A percentile compares a stretch with the other conserved stretches of the same genome.
phyloP scores from a whole-genome alignment of 345 rosid genomes.

The Anastatica hierochuntica region DNA sequence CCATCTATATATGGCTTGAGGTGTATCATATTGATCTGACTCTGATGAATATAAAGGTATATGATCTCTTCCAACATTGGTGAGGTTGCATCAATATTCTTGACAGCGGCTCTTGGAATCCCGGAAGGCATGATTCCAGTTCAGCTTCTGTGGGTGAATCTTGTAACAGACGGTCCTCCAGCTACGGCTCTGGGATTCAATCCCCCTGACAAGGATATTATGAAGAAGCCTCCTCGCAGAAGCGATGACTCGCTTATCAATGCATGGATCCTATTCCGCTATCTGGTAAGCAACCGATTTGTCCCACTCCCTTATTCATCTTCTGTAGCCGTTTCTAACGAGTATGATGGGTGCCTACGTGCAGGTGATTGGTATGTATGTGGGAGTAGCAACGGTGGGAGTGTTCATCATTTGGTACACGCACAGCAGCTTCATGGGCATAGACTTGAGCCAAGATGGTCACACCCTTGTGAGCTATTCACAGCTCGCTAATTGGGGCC shows the following conservation, averaged over 20 bases:
- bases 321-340: not conserved
- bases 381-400: constrained; percentile 90
- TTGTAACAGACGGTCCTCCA: constrained; percentile 97
- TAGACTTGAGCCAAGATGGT: constrained; percentile 87
- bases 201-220: constrained; percentile 86
- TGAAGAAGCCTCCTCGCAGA: constrained; percentile 90
- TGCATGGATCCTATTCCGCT: constrained; percentile 95
- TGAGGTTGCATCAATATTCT: constrained; percentile 91
- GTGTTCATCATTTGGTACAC: constrained; percentile 93
- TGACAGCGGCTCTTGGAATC: constrained; percentile 95
- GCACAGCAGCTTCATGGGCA: constrained; percentile 54
- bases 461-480: constrained; percentile 75
- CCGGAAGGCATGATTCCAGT: constrained; percentile 99
- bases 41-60: constrained; percentile 50
- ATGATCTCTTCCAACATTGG: constrained; percentile 99
- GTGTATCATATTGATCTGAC: not conserved
- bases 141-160: constrained; percentile 99
- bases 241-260: constrained; percentile 86
- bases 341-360: not conserved
- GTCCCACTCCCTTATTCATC: not conserved
- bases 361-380: constrained; percentile 88
- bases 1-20: too few relatives aligned
- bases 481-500: constrained; percentile 82
- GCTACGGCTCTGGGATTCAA: constrained; percentile 98
- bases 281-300: constrained; percentile 41